Evolutionary conservation across 1,139 yeast genomes (phyloP), one percentile per base, ranked within the genome.

Genomic region (Candida frijolesensis): DNA sequence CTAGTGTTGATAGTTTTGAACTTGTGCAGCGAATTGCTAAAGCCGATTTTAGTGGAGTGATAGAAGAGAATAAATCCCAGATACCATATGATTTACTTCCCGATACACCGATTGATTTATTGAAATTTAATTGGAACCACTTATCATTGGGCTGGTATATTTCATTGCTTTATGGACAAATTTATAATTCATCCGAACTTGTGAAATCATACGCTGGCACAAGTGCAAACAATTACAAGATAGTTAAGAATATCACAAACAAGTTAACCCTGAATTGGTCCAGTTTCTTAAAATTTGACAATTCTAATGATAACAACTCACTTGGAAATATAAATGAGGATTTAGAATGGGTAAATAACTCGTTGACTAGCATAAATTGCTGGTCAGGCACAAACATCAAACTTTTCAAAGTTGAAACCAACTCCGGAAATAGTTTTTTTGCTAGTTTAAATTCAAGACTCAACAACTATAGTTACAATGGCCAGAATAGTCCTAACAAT

Each of bases 61-160:
- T 68, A 5, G 48, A 51, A 10, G 57, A 54, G 12, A 58, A 66
- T 48, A 61, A 57, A 42, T 48, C 57, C 11, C 65, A 61, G 39
- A 65, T 76, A 27, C 67, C 61, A 49, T 63, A 60, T 51, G 78
- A 75, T 49, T 67, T 70, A 46, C 57, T 70, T 27, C 78, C 79
- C 0, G 59, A 60, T 1, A 63, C 73, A 0, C 71, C 71, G 2
- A 73, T 83, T 49, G 81, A 80, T 48, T 78, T 78, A 3, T 70
- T 86, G 54, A 70, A 65, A 48, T 84, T 88, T 55, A 65, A 68
- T 11, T 87, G 96, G 94, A 79, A 81, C 43, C 71, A 72, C 42
- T 60, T 78, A 8, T 82, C 94, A 0, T 71, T 88, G 37, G 91
- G 92, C 0, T 90, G 96, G 96, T 85, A 89, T 62, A 75, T 80